These are phyloP conservation scores for Nicotiana tomentosiformis DNA, from an alignment of 257 asterid species.

Conservation along the genomic window DNA sequence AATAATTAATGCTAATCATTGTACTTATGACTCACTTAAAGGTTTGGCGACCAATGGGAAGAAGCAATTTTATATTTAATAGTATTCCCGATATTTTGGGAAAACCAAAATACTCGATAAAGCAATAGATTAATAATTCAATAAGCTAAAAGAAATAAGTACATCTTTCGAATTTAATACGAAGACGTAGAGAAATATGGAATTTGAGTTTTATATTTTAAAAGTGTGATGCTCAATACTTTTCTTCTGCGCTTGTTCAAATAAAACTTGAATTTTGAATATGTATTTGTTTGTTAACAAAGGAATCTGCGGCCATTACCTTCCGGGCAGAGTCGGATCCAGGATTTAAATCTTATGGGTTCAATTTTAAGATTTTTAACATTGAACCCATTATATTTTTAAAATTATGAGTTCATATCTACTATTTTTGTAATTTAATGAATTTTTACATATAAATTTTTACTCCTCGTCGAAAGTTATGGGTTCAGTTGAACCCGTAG, in stretches of 20 bases:
- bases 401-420: too few species aligned
- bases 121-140: neutral
- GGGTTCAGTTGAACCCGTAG: too few species aligned
- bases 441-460: too few species aligned
- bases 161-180: neutral
- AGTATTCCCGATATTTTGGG: neutral
- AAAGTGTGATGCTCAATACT: neutral
- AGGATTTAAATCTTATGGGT: too few species aligned
- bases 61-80: neutral
- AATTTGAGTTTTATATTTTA: neutral
- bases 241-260: neutral
- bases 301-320: too few species aligned
- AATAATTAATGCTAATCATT: neutral
- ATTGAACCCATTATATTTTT: too few species aligned
- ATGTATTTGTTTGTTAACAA: neutral
- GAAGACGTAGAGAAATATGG: neutral
- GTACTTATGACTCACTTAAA: neutral
- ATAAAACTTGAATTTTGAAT: neutral
- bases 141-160: neutral
- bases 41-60: neutral
- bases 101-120: neutral
- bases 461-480: too few species aligned
- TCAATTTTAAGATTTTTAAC: too few species aligned
- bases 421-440: too few species aligned
- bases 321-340: too few species aligned